Evolutionary conservation across 2,329 filamentous ascomycete genomes (phyloP), one percentile per base, ranked within the genome.

Genomic region (Orbilia ellipsospora): DNA sequence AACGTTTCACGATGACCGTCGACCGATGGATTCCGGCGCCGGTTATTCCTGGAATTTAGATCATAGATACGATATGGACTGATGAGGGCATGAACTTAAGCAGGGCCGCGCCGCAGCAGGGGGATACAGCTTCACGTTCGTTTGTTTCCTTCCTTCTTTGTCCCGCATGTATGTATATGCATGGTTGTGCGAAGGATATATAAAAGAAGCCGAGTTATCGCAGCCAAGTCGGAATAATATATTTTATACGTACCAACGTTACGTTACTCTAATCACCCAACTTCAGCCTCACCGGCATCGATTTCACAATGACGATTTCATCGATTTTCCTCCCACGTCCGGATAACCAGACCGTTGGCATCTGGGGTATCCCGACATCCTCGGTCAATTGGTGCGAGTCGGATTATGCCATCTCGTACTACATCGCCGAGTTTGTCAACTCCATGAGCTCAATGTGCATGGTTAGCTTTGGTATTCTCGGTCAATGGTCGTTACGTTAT

Each of bases 271-370:
- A 36, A 36, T 10, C 31, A 7, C 31, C 31, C 31, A 36, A 36
- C 10, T 6, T 36, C 31, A 36, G 31, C 31, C 31, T 48, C 44
- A 48, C 44, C 44, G 8, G 44, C 44, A n/a, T 48, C 44, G 16
- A 48, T n/a, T 7, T 48, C 18, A 73, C 26, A 16, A 48, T 74
- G 70, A 97, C 84, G 83, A 93, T 93, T 40, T 93, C 91, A 23
- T 98, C 94, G 52, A 96, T 84, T 80, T 88, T 91, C 86, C 98
- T 95, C 48, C 94, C 95, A 40, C 98, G 84, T 45, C 93, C 87
- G 80, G 94, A 93, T 74, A 97, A 93, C 84, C 97, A 94, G 81
- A 90, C 93, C 31, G 92, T 92, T 77, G 98, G 86, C 81, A 90
- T 89, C 80, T 91, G 89, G 44, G 76, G 73, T 10, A n/a, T 55